A percentile compares a stretch with the other conserved stretches of the same genome.
phyloP scores from a whole-genome alignment of 2,329 filamentous ascomycete genomes.

The Fusarium algeriense region DNA sequence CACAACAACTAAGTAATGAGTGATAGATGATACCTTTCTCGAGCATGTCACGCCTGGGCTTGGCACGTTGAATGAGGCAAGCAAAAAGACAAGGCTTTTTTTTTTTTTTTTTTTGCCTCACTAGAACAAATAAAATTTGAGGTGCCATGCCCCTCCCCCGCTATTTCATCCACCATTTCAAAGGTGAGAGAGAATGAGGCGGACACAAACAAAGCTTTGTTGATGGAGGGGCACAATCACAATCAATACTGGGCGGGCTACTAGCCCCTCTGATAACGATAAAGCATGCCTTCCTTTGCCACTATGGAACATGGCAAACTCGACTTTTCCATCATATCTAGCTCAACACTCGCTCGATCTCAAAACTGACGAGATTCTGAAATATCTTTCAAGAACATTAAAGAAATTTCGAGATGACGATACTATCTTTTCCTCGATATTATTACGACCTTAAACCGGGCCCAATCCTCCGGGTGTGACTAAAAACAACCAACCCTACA shows the following conservation, averaged over 20 bases:
- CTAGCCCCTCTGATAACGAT: conserved; percentile 15
- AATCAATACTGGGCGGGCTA: background rate
- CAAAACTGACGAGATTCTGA: background rate
- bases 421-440: background rate
- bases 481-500: conserved; percentile 31
- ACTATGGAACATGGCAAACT: conserved; percentile 1
- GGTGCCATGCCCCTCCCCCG: conserved; percentile 36
- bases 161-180: conserved; percentile 7
- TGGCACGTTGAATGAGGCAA: conserved; percentile 1
- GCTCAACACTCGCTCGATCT: background rate
- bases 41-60: background rate
- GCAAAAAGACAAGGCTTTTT: background rate
- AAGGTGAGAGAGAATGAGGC: background rate
- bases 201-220: conserved; percentile 7
- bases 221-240: conserved; percentile 18
- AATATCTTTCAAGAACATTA: conserved; percentile 1
- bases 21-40: conserved; percentile 2
- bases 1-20: background rate
- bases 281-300: background rate
- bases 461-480: conserved; percentile 35
- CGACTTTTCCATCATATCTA: conserved; percentile 4
- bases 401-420: conserved; percentile 18
- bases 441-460: conserved; percentile 12
- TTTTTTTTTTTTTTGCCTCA: background rate
- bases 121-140: background rate